Evolutionary conservation across 2,329 filamentous ascomycete genomes (phyloP).

Genomic region (Fusarium phyllophilum): DNA sequence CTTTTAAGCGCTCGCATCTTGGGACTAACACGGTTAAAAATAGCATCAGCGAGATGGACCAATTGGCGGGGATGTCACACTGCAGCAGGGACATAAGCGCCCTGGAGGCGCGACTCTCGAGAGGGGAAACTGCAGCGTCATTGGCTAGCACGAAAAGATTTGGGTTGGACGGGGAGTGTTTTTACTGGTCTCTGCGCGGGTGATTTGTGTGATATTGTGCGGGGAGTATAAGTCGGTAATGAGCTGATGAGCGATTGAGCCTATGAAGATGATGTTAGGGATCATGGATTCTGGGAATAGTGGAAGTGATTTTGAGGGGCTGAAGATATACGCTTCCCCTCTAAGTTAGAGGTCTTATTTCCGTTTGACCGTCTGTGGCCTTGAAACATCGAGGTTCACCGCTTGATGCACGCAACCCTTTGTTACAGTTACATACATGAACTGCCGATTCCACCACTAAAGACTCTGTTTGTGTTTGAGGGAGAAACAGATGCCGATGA

Average conservation of each 20-base stretch:
- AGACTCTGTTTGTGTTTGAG: neutral
- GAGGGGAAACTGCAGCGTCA: constrained; percentile 17
- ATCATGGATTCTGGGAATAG: neutral
- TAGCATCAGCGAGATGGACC: constrained; percentile 33
- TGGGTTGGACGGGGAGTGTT: constrained; percentile 27
- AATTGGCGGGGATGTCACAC: constrained; percentile 47
- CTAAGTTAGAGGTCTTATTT: neutral
- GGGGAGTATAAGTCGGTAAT: constrained; percentile 10
- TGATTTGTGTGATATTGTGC: constrained; percentile 31
- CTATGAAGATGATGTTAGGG: neutral
- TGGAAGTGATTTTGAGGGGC: neutral
- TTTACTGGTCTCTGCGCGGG: constrained; percentile 19
- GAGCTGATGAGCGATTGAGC: constrained; percentile 3
- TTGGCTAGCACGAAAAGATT: constrained; percentile 7
- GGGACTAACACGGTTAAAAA: constrained; percentile 37
- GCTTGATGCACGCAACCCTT: constrained; percentile 27
- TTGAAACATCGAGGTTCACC: constrained; percentile 26
- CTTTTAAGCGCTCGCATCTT: constrained; percentile 33
- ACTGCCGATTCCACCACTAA: constrained; percentile 10
- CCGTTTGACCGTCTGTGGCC: neutral
- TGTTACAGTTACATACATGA: constrained; percentile 24
- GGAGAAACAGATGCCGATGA: neutral
- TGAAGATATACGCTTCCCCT: neutral
- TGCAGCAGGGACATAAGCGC: constrained; percentile 44
- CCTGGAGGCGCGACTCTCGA: constrained; percentile 28